Percentiles rank a stretch among this genome's conserved stretches.
phyloP scores from a whole-genome alignment of 306 rosid genomes.

The Myrica gale region DNA sequence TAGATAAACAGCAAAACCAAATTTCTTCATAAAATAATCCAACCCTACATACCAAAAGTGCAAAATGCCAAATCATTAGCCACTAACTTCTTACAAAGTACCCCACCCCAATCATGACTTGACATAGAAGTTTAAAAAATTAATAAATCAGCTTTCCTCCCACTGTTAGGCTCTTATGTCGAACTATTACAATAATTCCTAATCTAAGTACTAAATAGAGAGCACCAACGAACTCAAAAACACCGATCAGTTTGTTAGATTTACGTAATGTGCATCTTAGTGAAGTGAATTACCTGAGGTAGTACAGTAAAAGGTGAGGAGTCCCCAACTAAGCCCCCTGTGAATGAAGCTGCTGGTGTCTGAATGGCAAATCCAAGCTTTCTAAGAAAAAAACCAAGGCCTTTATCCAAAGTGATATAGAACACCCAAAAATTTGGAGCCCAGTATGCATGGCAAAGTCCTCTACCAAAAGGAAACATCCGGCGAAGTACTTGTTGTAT shows the following conservation, averaged over 20 bases:
- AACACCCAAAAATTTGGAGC: conserved; percentile 96
- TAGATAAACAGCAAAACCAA: neutral
- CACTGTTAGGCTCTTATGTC: neutral
- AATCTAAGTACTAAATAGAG: neutral
- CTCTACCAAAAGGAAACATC: conserved; percentile 97
- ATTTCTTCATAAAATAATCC: neutral
- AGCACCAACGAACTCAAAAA: neutral
- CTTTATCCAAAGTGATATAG: conserved; percentile 84
- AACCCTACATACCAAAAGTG: neutral
- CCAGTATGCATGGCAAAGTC: conserved; percentile 97
- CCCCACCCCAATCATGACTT: neutral
- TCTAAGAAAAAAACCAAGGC: conserved; percentile 61
- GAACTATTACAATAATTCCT: neutral
- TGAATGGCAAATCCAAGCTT: conserved; percentile 59
- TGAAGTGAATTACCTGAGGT: conserved; percentile 57
- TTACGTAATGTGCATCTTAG: neutral
- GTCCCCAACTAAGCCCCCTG: conserved; percentile 83
- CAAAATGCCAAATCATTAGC: neutral
- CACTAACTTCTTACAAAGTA: neutral
- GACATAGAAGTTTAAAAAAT: neutral
- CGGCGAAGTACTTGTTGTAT: conserved; percentile 62
- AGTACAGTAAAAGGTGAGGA: conserved; percentile 75
- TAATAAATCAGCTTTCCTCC: neutral
- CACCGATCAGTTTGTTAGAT: conserved; percentile 1
- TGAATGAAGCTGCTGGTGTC: conserved; percentile 73